A percentile compares a stretch with the other conserved stretches of the same genome.
These are phyloP conservation scores for Sporobolomyces roseus DNA, from an alignment of 768 basidiomycete species.

Conservation along the genomic window DNA sequence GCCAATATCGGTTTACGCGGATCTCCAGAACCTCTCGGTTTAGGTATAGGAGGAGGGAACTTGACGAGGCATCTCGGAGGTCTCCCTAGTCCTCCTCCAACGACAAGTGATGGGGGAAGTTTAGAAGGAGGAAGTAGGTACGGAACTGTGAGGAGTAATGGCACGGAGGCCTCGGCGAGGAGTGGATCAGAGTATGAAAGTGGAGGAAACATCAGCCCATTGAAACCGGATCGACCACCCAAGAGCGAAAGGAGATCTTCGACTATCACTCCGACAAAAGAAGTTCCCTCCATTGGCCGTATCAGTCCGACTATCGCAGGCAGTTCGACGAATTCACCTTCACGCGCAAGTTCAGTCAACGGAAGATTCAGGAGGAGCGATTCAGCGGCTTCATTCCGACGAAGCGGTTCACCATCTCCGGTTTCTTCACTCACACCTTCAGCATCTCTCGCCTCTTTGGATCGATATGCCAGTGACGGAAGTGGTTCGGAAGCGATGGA, in stretches of 20 bases:
- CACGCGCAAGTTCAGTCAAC: neutral
- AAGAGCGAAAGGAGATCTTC: slow-evolving; percentile 15
- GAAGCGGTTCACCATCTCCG: neutral
- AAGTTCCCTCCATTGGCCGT: neutral
- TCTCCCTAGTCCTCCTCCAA: slow-evolving; percentile 25
- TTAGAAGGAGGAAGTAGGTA: neutral
- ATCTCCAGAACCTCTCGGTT: slow-evolving; percentile 1
- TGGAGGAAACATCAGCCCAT: slow-evolving; percentile 1
- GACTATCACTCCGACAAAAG: slow-evolving; percentile 13
- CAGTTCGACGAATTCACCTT: neutral
- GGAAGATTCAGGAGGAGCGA: neutral
- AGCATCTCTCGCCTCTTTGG: neutral
- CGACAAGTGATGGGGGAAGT: slow-evolving; percentile 22
- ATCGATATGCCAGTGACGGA: neutral
- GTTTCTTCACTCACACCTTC: neutral
- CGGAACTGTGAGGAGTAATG: neutral
- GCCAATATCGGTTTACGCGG: slow-evolving; percentile 14
- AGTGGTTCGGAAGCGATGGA: neutral
- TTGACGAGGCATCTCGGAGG: neutral
- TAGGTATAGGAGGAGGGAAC: neutral
- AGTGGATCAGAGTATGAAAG: neutral
- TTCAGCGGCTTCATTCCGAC: neutral
- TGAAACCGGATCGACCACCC: slow-evolving; percentile 19
- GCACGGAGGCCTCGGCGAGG: neutral
- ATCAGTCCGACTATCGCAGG: slow-evolving; percentile 9